Percentiles rank a stretch among this genome's conserved stretches.
These are phyloP conservation scores for Ceratocystis lukuohia DNA, from an alignment of 2,329 filamentous ascomycete species.

Conservation along the genomic window DNA sequence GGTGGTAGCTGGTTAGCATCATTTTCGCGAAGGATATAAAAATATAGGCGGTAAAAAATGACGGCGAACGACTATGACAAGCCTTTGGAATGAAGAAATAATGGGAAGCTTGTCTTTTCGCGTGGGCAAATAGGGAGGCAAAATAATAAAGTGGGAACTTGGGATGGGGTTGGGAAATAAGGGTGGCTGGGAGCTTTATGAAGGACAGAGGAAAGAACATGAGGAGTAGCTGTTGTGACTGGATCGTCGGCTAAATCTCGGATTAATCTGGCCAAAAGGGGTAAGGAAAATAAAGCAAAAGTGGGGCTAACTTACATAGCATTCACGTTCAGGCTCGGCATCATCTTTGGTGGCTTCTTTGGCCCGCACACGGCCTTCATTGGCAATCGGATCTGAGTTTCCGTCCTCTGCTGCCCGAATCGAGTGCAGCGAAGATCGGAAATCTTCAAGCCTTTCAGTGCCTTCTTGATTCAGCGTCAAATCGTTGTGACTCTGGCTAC, in stretches of 20 bases:
- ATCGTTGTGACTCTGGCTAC: conserved; percentile 11
- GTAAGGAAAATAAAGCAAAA: neutral
- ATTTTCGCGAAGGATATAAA: neutral
- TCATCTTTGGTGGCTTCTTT: conserved; percentile 35
- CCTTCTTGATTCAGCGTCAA: neutral
- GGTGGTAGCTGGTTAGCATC: conserved; percentile 19
- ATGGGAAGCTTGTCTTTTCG: neutral
- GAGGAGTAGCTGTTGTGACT: neutral
- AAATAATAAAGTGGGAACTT: conserved; percentile 1
- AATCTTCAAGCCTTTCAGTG: neutral
- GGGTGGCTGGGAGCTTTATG: conserved; percentile 12
- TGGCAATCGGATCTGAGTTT: conserved; percentile 33
- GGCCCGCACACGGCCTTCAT: conserved; percentile 73
- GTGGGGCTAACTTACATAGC: conserved; percentile 15
- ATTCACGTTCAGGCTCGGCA: neutral
- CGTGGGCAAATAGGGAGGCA: conserved; percentile 10
- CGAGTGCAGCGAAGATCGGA: neutral
- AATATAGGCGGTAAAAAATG: neutral
- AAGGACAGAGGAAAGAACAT: neutral
- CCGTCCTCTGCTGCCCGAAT: neutral
- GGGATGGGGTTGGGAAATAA: neutral
- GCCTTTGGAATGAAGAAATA: conserved; percentile 9
- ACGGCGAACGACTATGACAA: neutral
- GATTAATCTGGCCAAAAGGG: neutral
- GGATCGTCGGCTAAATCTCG: neutral